These are phyloP conservation scores for Ophiostoma novo-ulmi DNA, from an alignment of 2,329 filamentous ascomycete genomes.

Conservation along the genomic window DNA sequence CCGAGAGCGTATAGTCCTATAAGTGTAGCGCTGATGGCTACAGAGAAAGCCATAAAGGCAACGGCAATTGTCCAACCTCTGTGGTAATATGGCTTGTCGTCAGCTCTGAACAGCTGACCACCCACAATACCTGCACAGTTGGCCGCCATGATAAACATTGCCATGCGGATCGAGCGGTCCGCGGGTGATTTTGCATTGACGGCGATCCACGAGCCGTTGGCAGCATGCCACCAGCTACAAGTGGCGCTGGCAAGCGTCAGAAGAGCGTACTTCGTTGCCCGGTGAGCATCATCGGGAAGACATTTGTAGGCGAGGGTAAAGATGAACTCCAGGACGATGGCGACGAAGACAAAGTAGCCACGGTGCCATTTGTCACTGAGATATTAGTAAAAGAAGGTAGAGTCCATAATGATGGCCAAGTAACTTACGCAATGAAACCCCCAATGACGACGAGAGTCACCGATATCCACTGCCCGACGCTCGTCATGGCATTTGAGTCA, in stretches of 20 bases:
- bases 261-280: constrained; percentile 24
- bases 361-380: neutral
- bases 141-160: constrained; percentile 54
- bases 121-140: constrained; percentile 59
- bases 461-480: constrained; percentile 52
- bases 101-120: constrained; percentile 53
- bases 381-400: neutral
- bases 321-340: neutral
- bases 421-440: neutral
- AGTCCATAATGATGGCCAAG: too few species aligned
- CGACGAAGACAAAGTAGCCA: constrained; percentile 2
- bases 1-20: neutral
- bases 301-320: constrained; percentile 1
- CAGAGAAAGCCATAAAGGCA: constrained; percentile 22
- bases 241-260: constrained; percentile 26
- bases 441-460: constrained; percentile 34
- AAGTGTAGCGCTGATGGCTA: neutral
- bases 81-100: constrained; percentile 48
- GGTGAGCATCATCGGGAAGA: constrained; percentile 21
- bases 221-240: constrained; percentile 28
- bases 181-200: constrained; percentile 18
- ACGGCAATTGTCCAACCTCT: constrained; percentile 37
- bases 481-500: constrained; percentile 49
- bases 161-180: constrained; percentile 18
- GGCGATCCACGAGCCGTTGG: constrained; percentile 28